Base-by-base conservation (phyloP, 208 protist species). In the Crithidia thermophila region DNA sequence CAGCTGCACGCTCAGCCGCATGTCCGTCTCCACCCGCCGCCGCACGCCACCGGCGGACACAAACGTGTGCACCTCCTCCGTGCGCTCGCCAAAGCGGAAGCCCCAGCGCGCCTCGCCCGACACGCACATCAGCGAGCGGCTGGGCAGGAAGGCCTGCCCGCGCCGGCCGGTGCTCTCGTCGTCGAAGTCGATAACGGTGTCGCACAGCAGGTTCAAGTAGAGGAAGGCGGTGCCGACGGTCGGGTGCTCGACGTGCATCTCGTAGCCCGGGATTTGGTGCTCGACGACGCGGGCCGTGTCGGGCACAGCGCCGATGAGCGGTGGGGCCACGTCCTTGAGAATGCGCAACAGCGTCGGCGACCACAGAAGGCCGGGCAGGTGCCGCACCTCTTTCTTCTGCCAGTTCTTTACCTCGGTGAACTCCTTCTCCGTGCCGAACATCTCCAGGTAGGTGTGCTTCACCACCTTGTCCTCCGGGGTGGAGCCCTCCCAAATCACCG, bases 271-370 rank as follows among this genome's bases (percentile, higher is more conserved):
- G 20, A 92, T 47, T 33, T 84, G 75, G 61, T 96, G 88, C 68
- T 96, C 91, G 2, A 96, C 86, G 2, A 96, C 84, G 10, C 91
- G 85, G n/a, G 81, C 91, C 3, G 82, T 93, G 75, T 96, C 88
- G 0, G 85, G 85, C 51, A 88, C 60, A 0, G 34, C 25, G 37
- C 80, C 78, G 0, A 87, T 56, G n/a, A 88, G 25, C 25, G 61
- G 30, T 18, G 68, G 74, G 0, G 70, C 79, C 4, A 89, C 37
- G 9, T 81, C 47, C 5, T 40, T 31, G 39, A 96, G 30, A 5
- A 84, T 46, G 8, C 59, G 39, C 68, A 91, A 36, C 7, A 96
- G 64, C 4, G 91, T 96, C 7, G 86, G 82, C 1, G 86, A 94
- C 88, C 88, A 94, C 25, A 87, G 61, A 37, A 96, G 60, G 0